Percentiles rank a stretch among this genome's conserved stretches.
Conservation (phyloP, 1,284 basidiomycete species). For the Abortiporus biennis region DNA sequence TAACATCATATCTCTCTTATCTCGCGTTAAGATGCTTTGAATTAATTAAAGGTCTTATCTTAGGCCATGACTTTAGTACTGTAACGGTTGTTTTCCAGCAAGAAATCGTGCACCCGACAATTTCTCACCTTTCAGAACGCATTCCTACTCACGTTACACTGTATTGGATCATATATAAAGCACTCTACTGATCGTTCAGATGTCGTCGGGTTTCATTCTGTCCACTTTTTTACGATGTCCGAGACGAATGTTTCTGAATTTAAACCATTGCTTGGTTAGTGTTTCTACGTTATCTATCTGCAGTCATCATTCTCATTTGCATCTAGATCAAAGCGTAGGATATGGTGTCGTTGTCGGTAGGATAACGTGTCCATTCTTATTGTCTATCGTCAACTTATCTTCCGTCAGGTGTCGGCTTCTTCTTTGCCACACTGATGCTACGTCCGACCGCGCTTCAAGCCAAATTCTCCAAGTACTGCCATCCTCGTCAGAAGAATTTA, state of each 20-base stretch:
- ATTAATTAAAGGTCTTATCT: too few relatives aligned
- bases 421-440: conserved; percentile 43
- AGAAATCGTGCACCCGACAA: too few relatives aligned
- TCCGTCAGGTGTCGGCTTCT: conserved; percentile 39
- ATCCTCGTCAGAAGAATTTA: conserved; percentile 50
- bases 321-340: conserved; percentile 36
- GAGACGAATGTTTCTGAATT: conserved; percentile 21
- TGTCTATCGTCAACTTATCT: not conserved
- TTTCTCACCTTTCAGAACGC: too few relatives aligned
- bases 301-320: not conserved
- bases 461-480: conserved; percentile 42
- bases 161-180: too few relatives aligned
- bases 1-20: too few relatives aligned
- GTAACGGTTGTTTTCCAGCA: too few relatives aligned
- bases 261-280: conserved; percentile 24
- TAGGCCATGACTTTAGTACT: too few relatives aligned
- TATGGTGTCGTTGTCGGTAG: conserved; percentile 45
- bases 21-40: too few relatives aligned
- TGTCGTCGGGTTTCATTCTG: too few relatives aligned
- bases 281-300: not conserved
- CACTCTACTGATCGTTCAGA: too few relatives aligned
- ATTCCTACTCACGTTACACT: too few relatives aligned
- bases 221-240: conserved; percentile 12
- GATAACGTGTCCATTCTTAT: conserved; percentile 3
- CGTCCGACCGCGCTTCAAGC: conserved; percentile 37